Conservation (phyloP, 2,329 filamentous ascomycete species). For the Alternaria sp. region DNA sequence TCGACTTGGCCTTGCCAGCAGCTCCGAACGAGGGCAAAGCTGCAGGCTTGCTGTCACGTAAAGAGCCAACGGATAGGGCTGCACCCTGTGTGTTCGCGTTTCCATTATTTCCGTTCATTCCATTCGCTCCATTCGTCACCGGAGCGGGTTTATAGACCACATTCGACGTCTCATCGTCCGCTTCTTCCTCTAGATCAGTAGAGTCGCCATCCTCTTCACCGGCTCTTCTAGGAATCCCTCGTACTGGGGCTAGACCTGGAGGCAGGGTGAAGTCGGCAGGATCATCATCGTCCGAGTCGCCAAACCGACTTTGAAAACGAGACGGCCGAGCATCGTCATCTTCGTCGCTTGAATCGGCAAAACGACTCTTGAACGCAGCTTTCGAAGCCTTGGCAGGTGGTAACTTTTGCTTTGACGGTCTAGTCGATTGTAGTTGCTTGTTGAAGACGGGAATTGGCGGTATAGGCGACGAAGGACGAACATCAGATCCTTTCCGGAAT, state of each 20-base stretch:
- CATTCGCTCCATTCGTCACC: slow-evolving; percentile 27
- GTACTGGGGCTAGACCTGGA: slow-evolving; percentile 61
- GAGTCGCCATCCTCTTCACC: slow-evolving; percentile 66
- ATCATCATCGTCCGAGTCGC: slow-evolving; percentile 63
- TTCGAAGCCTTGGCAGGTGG: slow-evolving; percentile 29
- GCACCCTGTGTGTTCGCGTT: slow-evolving; percentile 36
- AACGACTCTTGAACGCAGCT: slow-evolving; percentile 58
- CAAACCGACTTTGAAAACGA: slow-evolving; percentile 58
- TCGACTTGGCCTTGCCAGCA: slow-evolving; percentile 51
- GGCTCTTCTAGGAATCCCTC: slow-evolving; percentile 66
- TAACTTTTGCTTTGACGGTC: slow-evolving; percentile 30
- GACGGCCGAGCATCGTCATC: slow-evolving; percentile 48
- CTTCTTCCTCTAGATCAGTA: slow-evolving; percentile 60
- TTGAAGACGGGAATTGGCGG: slow-evolving; percentile 29
- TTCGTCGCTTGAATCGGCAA: slow-evolving; percentile 75
- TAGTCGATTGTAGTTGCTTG: slow-evolving; percentile 30
- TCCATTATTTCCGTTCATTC: slow-evolving; percentile 26
- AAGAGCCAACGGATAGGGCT: slow-evolving; percentile 49
- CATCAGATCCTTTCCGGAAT: slow-evolving; percentile 52
- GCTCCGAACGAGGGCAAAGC: slow-evolving; percentile 37
- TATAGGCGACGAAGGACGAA: slow-evolving; percentile 26
- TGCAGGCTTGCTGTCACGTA: slow-evolving; percentile 52
- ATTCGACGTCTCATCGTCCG: slow-evolving; percentile 35
- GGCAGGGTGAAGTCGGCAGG: slow-evolving; percentile 58
- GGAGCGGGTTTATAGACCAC: slow-evolving; percentile 27